Evolutionary conservation across 1,284 basidiomycete species (phyloP).

Genomic region (Cryptococcus amylolentus): DNA sequence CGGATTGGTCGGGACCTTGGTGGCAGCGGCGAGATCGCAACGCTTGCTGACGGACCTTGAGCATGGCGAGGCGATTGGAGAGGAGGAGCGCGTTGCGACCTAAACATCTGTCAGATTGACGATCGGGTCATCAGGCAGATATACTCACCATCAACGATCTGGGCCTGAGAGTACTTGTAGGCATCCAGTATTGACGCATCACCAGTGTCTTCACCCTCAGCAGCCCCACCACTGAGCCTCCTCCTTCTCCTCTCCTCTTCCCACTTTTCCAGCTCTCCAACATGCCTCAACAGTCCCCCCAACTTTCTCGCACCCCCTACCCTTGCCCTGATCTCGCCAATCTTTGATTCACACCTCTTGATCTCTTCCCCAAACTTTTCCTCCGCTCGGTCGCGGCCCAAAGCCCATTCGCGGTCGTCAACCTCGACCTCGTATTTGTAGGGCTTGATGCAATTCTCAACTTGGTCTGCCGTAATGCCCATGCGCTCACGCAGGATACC

Average conservation of each 20-base stretch:
- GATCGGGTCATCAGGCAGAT: neutral
- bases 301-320: constrained; percentile 81
- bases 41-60: constrained; percentile 77
- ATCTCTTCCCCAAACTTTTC: constrained; percentile 81
- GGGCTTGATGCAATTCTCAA: constrained; percentile 99
- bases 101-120: constrained; percentile 41
- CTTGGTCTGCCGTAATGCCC: constrained; percentile 90
- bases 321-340: constrained; percentile 77
- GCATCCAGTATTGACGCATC: constrained; percentile 58
- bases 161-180: constrained; percentile 87
- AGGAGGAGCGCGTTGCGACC: constrained; percentile 90
- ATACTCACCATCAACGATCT: constrained; percentile 77
- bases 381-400: constrained; percentile 70
- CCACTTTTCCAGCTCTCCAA: constrained; percentile 75
- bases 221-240: constrained; percentile 44
- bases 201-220: constrained; percentile 42
- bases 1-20: constrained; percentile 75
- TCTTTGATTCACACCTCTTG: constrained; percentile 75
- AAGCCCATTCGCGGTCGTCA: constrained; percentile 85
- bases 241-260: constrained; percentile 62
- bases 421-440: constrained; percentile 90
- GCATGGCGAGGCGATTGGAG: constrained; percentile 70
- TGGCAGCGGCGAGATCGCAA: constrained; percentile 86
- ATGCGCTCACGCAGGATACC: constrained; percentile 87
- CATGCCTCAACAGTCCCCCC: constrained; percentile 73